phyloP scores from a whole-genome alignment of 495 filamentous ascomycete genomes.

The Penicillium dipodomyicola region DNA sequence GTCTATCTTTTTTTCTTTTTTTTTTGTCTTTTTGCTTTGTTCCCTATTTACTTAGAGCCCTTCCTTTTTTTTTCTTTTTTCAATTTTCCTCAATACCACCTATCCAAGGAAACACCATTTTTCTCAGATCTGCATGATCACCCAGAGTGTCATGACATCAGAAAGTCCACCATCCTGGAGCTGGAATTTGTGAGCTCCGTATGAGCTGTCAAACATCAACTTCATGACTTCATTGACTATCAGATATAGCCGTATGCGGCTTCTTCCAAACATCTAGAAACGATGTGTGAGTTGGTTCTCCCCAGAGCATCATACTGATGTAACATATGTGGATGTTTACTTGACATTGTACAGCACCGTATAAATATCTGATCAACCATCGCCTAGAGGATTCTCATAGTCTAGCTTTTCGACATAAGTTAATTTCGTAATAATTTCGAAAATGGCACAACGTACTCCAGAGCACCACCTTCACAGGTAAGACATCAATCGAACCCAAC shows the following conservation, averaged over 20 bases:
- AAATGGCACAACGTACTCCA: neutral
- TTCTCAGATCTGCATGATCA: too few species aligned
- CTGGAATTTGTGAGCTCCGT: too few species aligned
- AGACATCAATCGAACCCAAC: neutral
- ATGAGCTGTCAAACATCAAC: too few species aligned
- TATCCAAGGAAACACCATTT: too few species aligned
- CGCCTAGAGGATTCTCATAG: too few species aligned
- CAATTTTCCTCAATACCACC: too few species aligned
- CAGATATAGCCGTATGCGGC: neutral
- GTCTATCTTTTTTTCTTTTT: neutral
- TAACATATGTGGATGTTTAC: neutral
- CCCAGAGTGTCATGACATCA: too few species aligned
- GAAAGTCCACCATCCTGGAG: too few species aligned
- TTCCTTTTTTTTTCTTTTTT: too few species aligned
- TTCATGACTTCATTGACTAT: neutral
- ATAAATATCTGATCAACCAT: neutral
- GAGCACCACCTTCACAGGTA: conserved; percentile 20
- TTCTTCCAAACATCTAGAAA: neutral
- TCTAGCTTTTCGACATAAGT: too few species aligned
- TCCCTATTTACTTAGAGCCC: neutral
- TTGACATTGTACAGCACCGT: neutral
- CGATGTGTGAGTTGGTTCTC: neutral
- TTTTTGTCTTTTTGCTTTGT: neutral
- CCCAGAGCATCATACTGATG: neutral
- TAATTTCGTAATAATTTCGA: too few species aligned